Conservation (phyloP, 371 early-diverging fungal genomes). For the Apophysomyces trapeziformis region DNA sequence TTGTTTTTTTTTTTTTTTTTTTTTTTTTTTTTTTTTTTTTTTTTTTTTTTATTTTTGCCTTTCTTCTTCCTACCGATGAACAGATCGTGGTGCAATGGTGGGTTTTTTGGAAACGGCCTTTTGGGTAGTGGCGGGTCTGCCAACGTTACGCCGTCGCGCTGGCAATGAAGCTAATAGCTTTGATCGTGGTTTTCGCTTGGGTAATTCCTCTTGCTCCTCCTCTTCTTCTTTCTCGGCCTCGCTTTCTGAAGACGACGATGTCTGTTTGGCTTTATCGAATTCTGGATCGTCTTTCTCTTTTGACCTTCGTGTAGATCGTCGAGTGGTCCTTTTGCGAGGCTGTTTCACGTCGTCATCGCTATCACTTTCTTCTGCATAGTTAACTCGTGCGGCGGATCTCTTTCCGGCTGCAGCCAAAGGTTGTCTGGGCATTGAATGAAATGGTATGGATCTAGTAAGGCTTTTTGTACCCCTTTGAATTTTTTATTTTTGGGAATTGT, state of each 20-base stretch:
- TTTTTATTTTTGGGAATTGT: background rate
- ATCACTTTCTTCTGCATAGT: background rate
- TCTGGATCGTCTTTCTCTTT: background rate
- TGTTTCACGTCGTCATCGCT: background rate
- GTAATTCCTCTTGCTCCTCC: background rate
- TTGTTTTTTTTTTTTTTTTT: too few species aligned
- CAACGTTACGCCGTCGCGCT: background rate
- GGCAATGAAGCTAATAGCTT: conserved; percentile 3
- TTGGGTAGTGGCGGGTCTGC: background rate
- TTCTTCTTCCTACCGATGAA: background rate
- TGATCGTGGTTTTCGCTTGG: background rate
- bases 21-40: too few species aligned
- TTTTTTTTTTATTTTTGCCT: background rate
- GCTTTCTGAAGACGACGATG: too few species aligned
- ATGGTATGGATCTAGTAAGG: background rate
- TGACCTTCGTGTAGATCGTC: background rate
- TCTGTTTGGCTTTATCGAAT: background rate
- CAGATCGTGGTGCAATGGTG: background rate
- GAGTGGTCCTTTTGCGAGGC: background rate
- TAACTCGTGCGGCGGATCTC: background rate
- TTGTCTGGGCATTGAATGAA: background rate
- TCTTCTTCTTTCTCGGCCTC: background rate
- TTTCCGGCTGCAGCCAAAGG: conserved; percentile 3
- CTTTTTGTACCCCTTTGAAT: background rate
- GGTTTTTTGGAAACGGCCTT: background rate